Evolutionary conservation across 805 yeast species (phyloP), one percentile per base, ranked within the genome.

Genomic region (Soucietia sequanensis): DNA sequence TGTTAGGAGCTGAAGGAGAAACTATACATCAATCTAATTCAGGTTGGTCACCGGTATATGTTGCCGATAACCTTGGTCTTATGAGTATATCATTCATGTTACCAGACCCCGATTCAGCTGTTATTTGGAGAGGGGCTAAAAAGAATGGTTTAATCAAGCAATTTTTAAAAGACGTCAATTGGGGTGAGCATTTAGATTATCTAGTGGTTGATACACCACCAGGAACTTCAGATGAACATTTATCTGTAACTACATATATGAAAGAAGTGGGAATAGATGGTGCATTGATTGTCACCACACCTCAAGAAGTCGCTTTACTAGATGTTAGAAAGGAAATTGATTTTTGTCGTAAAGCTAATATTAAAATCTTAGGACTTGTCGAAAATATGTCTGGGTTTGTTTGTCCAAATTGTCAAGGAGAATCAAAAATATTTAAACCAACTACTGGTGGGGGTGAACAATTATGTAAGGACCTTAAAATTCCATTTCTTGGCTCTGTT

Each of bases 301-400:
- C 99, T 0, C 99, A 93, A 60, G 99, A 93, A 58, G 98, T 91
- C 14, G 95, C 99, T 0, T 65, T 93, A 26, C 63, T 93, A 30
- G 99, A 93, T 54, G 99, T 93, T 4, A 70, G 99, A 37, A 93
- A 93, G 60, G 99, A 93, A 54, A 86, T 93, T 14, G 95, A 91
- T 55, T 93, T 93, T 51, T 93, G 99, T 60, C 72, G 80, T 27
- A 93, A 93, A 58, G 98, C 98, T 2, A 81, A 80, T 2, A 89
- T 93, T 42, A 81, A 75, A 40, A 75, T 93, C 3, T 59, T 93
- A 28, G 99, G 99, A 0, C 61, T 93, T 10, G 97, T 93, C 13
- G 99, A 93, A 57, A 93, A 93, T 58, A 93, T 93, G 99, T 79
- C 96, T 6, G 99, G 99, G 2, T 93, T 93, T 64, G 98, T 93